Evolutionary conservation across 805 yeast species (phyloP), one percentile per base, ranked within the genome.

Genomic region (Tetrapisispora namnaoensis): DNA sequence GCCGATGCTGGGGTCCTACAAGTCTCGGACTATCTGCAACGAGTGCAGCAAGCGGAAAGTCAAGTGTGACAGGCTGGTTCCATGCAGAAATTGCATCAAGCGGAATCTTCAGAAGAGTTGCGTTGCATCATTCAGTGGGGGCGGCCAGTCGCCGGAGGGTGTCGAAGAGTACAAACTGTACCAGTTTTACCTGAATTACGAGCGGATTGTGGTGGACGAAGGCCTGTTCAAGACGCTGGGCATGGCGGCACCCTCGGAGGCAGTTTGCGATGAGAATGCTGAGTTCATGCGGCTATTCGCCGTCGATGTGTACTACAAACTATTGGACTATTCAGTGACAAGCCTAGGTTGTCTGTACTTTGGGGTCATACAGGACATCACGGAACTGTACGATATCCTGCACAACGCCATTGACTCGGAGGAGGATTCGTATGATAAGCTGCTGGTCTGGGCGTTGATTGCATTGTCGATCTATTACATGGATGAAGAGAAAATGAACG

Each of bases 51-150:
- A 47, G 24, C 54, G 63, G 28, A 66, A 65, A 42, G 60, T 65
- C 16, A 63, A 65, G 48, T 66, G 70, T 51, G 68, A 66, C 45
- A 54, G 67, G 22, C 46, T 56, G 41, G 48, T 62, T 9, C 69
- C 70, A 1, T 66, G 70, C 42, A 47, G 59, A 20, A 55, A 59
- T 45, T 66, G 70, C 52, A 49, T 55, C 2, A 59, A 58, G 42
- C 59, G 62, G 51, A 63, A 64, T 4, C 47, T 53, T 27, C 60
- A 60, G 32, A 48, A 56, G 21, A 56, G 51, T 37, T 66, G 68
- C 41, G 49, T 56, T 4, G 47, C 50, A 24, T 49, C 49, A 1
- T 24, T 4, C 28, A 47, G 28, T 3, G 43, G 38, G 17, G 3
- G 6, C 13, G 30, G 13, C 2, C 2, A 17, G 17, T 5, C n/a